Percentiles rank a stretch among this genome's conserved stretches.
phyloP scores from a whole-genome alignment of 495 filamentous ascomycete genomes.

The Daldinia grandis region DNA sequence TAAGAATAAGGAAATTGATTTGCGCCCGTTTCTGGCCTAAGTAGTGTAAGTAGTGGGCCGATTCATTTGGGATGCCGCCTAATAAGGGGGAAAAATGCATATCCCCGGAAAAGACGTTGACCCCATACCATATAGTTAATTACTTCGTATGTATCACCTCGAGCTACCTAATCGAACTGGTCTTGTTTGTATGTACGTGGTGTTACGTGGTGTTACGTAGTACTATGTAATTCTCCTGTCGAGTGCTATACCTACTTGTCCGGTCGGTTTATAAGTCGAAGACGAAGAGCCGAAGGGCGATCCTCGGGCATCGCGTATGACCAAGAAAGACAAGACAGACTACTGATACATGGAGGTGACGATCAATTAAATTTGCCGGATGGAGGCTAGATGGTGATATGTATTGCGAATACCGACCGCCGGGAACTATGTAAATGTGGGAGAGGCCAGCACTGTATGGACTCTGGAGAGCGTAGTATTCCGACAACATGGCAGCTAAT shows the following conservation, averaged over 20 bases:
- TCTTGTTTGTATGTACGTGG: conserved; percentile 6
- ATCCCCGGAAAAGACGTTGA: conserved; percentile 36
- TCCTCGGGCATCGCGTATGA: not conserved
- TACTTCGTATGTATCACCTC: conserved; percentile 12
- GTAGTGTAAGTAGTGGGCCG: conserved; percentile 39
- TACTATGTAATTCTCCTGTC: not conserved
- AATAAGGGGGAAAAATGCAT: conserved; percentile 43
- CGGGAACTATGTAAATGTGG: conserved; percentile 17
- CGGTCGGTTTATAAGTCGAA: not conserved
- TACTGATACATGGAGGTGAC: conserved; percentile 17
- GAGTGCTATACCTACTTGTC: not conserved
- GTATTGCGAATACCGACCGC: conserved; percentile 26
- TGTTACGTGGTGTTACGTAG: not conserved
- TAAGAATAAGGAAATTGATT: conserved; percentile 36
- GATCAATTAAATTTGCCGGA: conserved; percentile 43
- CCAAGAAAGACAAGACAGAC: not conserved
- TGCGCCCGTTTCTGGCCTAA: conserved; percentile 35
- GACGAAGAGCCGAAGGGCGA: conserved; percentile 16
- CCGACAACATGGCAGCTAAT: not conserved
- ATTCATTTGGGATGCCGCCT: conserved; percentile 44
- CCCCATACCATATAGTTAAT: conserved; percentile 32
- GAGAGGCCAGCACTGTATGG: conserved; percentile 17
- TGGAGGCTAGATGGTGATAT: conserved; percentile 29
- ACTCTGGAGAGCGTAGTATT: conserved; percentile 5
- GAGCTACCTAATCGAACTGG: conserved; percentile 6